These are phyloP conservation scores for Bidens hawaiensis DNA, from an alignment of 140 eudicot genomes.

Conservation along the genomic window DNA sequence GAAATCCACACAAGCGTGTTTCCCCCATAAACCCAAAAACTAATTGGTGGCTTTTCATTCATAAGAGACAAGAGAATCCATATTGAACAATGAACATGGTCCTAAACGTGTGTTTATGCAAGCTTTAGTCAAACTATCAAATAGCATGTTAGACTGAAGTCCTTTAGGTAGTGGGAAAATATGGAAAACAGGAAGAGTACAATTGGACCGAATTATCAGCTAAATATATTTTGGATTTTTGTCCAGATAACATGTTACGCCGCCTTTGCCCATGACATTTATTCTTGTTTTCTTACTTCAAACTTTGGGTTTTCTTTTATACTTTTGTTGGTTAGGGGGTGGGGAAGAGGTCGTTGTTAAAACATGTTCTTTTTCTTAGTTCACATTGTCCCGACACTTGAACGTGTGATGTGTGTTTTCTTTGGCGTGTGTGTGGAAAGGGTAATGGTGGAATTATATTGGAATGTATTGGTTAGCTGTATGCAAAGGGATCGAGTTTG, in stretches of 20 bases:
- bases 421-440: too few species aligned
- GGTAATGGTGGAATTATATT: too few species aligned
- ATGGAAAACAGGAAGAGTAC: background rate
- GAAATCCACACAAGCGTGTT: too few species aligned
- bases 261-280: background rate
- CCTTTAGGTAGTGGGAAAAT: background rate
- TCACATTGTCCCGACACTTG: background rate
- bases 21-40: too few species aligned
- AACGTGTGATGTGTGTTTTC: background rate
- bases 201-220: background rate
- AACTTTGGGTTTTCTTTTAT: too few species aligned
- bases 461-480: too few species aligned
- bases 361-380: background rate
- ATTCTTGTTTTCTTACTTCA: background rate
- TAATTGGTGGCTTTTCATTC: background rate
- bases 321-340: too few species aligned
- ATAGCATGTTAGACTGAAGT: background rate
- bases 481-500: too few species aligned
- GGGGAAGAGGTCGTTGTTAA: too few species aligned
- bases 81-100: background rate
- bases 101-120: background rate
- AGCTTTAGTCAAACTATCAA: background rate
- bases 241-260: background rate
- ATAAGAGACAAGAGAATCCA: background rate
- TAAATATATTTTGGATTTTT: background rate